These are phyloP conservation scores for Debaryomyces tyrocola DNA, from an alignment of 805 yeast genomes.

Conservation along the genomic window DNA sequence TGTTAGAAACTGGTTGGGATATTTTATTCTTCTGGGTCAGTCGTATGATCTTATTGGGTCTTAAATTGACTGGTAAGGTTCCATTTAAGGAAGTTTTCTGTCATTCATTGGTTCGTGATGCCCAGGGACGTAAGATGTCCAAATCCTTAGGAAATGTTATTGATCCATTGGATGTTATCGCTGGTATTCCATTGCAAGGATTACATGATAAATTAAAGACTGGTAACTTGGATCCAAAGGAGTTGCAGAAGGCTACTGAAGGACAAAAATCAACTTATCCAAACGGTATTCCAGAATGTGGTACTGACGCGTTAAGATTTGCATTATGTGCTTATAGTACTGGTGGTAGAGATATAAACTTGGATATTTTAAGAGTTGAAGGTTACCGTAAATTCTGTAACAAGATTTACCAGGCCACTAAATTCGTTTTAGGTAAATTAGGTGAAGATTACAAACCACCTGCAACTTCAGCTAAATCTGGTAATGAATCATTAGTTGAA, in stretches of 20 bases:
- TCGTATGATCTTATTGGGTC: slow-evolving; percentile 90
- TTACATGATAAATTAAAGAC: slow-evolving; percentile 72
- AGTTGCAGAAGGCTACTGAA: slow-evolving; percentile 78
- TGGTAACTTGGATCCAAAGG: slow-evolving; percentile 90
- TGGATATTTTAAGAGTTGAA: slow-evolving; percentile 94
- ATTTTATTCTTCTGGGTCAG: slow-evolving; percentile 98
- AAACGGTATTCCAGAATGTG: slow-evolving; percentile 97
- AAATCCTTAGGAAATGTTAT: slow-evolving; percentile 95
- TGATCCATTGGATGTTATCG: slow-evolving; percentile 92
- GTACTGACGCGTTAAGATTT: slow-evolving; percentile 97
- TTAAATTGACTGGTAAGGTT: slow-evolving; percentile 84
- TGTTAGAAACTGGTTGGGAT: slow-evolving; percentile 99
- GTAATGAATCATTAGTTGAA: slow-evolving; percentile 88
- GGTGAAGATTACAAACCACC: slow-evolving; percentile 90
- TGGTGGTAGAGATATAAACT: slow-evolving; percentile 97
- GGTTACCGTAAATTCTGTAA: slow-evolving; percentile 99
- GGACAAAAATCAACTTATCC: slow-evolving; percentile 93
- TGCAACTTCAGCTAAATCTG: slow-evolving; percentile 58
- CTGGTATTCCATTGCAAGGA: slow-evolving; percentile 77
- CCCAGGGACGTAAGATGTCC: slow-evolving; percentile 99
- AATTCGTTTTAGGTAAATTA: slow-evolving; percentile 89
- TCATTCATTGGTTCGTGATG: slow-evolving; percentile 97
- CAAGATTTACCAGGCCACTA: slow-evolving; percentile 98
- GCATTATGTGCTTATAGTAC: slow-evolving; percentile 98
- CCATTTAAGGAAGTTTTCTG: slow-evolving; percentile 98